phyloP scores from a whole-genome alignment of 2,329 filamentous ascomycete species.

The Talaromyces islandicus region DNA sequence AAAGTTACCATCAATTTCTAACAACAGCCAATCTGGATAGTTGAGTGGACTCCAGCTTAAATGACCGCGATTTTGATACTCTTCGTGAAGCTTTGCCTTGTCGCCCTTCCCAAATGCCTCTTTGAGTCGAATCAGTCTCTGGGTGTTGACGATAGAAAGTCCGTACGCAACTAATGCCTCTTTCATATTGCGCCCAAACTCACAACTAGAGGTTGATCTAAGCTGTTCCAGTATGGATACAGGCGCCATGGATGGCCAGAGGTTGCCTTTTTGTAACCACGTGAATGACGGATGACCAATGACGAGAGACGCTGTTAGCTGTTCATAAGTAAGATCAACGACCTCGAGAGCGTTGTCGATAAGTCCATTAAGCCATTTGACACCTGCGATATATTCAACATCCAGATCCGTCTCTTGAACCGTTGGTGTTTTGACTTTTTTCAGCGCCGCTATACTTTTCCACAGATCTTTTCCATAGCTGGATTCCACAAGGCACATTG shows the following conservation, averaged over 20 bases:
- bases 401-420: background rate
- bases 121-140: slow-evolving; percentile 40
- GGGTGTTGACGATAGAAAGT: slow-evolving; percentile 34
- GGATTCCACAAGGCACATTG: slow-evolving; percentile 1
- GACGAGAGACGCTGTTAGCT: background rate
- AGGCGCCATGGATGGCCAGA: slow-evolving; percentile 40
- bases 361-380: background rate
- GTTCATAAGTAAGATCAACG: background rate
- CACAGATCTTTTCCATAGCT: slow-evolving; percentile 1
- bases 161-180: slow-evolving; percentile 35
- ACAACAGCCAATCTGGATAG: slow-evolving; percentile 57
- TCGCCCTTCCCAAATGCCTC: slow-evolving; percentile 28
- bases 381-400: background rate
- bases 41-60: slow-evolving; percentile 51
- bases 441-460: slow-evolving; percentile 1
- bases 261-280: slow-evolving; percentile 35
- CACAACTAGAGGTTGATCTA: slow-evolving; percentile 22
- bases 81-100: slow-evolving; percentile 32
- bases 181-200: slow-evolving; percentile 31
- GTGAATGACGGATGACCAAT: background rate
- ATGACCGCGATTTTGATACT: slow-evolving; percentile 47
- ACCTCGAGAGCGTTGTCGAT: background rate
- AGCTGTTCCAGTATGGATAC: slow-evolving; percentile 40
- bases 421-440: background rate
- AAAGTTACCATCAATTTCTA: slow-evolving; percentile 62